Conservation (phyloP, 2,329 filamentous ascomycete species). For the Pseudogymnoascus verrucosus region DNA sequence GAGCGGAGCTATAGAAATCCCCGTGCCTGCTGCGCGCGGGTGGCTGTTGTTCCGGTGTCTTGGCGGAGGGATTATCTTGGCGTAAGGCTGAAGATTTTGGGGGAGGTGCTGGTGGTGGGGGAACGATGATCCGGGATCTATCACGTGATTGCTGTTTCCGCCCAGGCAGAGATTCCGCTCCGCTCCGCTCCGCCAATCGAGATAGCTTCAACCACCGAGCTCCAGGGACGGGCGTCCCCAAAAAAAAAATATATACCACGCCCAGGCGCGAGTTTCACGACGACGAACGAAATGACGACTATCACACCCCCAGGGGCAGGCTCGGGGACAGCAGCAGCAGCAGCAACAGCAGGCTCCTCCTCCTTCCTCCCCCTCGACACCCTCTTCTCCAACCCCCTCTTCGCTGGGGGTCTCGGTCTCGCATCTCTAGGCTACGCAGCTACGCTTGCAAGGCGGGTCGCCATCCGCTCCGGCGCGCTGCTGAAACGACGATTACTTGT, state of each 20-base stretch:
- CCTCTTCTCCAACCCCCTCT: slow-evolving; percentile 56
- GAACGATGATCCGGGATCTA: too few species aligned
- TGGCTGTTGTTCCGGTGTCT: too few species aligned
- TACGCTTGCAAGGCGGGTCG: slow-evolving; percentile 70
- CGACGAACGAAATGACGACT: not conserved
- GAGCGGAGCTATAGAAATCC: too few species aligned
- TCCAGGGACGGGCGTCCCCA: not conserved
- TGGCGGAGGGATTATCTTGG: too few species aligned
- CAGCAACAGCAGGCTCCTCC: not conserved
- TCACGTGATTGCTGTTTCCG: not conserved
- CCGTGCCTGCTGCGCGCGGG: too few species aligned
- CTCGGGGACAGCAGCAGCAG: not conserved
- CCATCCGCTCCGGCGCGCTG: slow-evolving; percentile 63
- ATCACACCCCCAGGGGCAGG: not conserved
- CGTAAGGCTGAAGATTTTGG: too few species aligned
- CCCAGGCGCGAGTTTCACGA: not conserved
- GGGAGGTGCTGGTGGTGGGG: too few species aligned
- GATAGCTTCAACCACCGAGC: not conserved
- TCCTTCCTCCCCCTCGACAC: slow-evolving; percentile 42
- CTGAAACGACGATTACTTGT: slow-evolving; percentile 81
- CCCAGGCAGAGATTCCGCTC: not conserved
- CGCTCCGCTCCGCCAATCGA: not conserved
- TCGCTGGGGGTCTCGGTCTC: slow-evolving; percentile 75
- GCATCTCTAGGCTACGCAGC: slow-evolving; percentile 78
- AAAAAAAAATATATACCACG: not conserved